Percentiles rank a stretch among this genome's conserved stretches.
These are phyloP conservation scores for Globisporangium perplexum DNA, from an alignment of 352 stramenopile species.

Conservation along the genomic window DNA sequence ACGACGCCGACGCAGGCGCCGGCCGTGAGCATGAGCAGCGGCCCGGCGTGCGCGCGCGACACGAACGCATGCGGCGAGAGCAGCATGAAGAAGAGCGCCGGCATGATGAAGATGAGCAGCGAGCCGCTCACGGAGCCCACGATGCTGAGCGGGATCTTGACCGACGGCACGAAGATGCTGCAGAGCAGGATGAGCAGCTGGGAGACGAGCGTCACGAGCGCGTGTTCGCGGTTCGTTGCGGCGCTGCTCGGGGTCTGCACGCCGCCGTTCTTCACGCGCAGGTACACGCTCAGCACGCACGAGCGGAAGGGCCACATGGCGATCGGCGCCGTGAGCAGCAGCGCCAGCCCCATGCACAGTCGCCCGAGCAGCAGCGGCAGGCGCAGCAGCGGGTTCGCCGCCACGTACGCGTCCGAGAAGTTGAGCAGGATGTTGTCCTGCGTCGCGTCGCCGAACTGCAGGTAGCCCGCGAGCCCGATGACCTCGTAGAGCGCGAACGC, in stretches of 20 bases:
- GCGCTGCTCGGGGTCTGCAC: conserved; percentile 56
- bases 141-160: conserved; percentile 77
- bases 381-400: conserved; percentile 28
- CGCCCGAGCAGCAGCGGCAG: conserved; percentile 51
- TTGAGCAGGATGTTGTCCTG: conserved; percentile 78
- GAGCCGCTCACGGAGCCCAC: conserved; percentile 67
- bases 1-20: conserved; percentile 42
- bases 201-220: conserved; percentile 39
- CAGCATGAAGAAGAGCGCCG: conserved; percentile 70
- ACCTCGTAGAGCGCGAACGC: conserved; percentile 68
- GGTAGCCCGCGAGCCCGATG: conserved; percentile 63
- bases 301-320: conserved; percentile 79
- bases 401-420: conserved; percentile 59
- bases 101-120: conserved; percentile 79
- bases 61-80: conserved; percentile 38
- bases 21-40: conserved; percentile 51
- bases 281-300: conserved; percentile 59
- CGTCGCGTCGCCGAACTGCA: conserved; percentile 56
- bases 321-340: conserved; percentile 62
- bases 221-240: conserved; percentile 39
- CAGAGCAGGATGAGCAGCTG: conserved; percentile 58
- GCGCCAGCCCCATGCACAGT: conserved; percentile 54
- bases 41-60: conserved; percentile 31
- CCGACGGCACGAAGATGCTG: conserved; percentile 68
- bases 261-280: conserved; percentile 59